Percentiles rank a stretch among this genome's conserved stretches.
These are phyloP conservation scores for Metschnikowia noctiluminum DNA, from an alignment of 805 yeast genomes.

Conservation along the genomic window DNA sequence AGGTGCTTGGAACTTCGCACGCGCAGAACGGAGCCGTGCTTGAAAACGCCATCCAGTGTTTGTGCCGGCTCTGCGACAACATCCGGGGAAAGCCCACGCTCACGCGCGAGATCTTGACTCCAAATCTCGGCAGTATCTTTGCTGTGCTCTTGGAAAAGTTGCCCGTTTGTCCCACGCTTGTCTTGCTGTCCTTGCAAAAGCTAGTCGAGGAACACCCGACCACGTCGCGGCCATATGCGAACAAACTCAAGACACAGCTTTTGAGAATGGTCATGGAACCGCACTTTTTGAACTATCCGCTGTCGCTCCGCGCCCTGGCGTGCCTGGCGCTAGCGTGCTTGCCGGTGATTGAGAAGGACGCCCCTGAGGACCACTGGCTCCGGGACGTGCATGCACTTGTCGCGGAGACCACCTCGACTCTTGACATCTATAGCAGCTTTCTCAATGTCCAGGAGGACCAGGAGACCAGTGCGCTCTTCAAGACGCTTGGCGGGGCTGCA, in stretches of 20 bases:
- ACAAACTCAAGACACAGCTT: conserved; percentile 52
- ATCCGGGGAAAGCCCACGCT: conserved; percentile 80
- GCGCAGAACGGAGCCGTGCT: conserved; percentile 35
- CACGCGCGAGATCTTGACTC: conserved; percentile 79
- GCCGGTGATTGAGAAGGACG: conserved; percentile 54
- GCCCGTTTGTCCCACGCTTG: conserved; percentile 28
- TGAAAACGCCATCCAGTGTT: conserved; percentile 36
- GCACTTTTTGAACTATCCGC: conserved; percentile 39
- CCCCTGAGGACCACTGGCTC: conserved; percentile 46
- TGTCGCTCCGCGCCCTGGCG: conserved; percentile 36
- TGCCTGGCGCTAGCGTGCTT: conserved; percentile 52
- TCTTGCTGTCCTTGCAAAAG: conserved; percentile 32
- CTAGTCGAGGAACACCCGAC: conserved; percentile 62
- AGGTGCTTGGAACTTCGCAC: conserved; percentile 38
- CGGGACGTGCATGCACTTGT: conserved; percentile 46
- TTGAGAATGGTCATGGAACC: conserved; percentile 29
- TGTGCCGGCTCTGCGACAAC: conserved; percentile 40
- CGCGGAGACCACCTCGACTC: conserved; percentile 51
- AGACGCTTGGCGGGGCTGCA: conserved; percentile 24
- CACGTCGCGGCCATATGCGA: conserved; percentile 75
- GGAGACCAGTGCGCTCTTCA: conserved; percentile 41
- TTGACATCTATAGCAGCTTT: conserved; percentile 56
- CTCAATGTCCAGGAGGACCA: conserved; percentile 56
- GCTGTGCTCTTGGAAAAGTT: conserved; percentile 46
- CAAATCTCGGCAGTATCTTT: conserved; percentile 65